Evolutionary conservation across 768 basidiomycete genomes (phyloP), one percentile per base, ranked within the genome.

Genomic region (Pholiota molesta): DNA sequence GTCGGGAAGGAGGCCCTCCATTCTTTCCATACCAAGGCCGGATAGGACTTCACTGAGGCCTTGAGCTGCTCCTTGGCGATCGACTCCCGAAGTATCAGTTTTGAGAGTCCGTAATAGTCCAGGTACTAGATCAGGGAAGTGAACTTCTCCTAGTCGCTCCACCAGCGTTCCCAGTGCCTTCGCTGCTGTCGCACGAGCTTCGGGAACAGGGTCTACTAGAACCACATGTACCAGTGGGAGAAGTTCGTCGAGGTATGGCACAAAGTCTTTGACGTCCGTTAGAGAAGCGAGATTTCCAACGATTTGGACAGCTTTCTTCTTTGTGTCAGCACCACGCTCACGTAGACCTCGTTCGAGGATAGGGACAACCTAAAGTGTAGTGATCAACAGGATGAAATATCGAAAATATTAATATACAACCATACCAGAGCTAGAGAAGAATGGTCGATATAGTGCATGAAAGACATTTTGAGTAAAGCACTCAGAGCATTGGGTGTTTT

Each of bases 381-480:
- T 40, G 19, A 16, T 31, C 55, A 59, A n/a, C 16, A 31, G 11
- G 14, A 28, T 19, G 1, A 39, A 57, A 17, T 6, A n/a, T n/a
- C n/a, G n/a, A 23, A 2, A 14, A 28, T 8, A 28, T 19, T 42
- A 23, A 75, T 23, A 49, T 5, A 28, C 35, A 51, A 16, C 39
- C 89, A 67, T 61, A 95, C 93, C 69, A 99, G 75, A 17, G 97
- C 97, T 8, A 99, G 79, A 3, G 97, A 98, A 1, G 97, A 96
- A 59, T 97, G 92, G 66, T 99, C 97, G 65, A 99, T 96, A 70
- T 97, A 98, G 72, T 99, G 97, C 78, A 94, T 91, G 78, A 99
- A 99, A 4, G 95, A 94, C 13, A 93, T 98, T 74, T 94, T 94
- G 61, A 99, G 81, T 54, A 99, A 80, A 0, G 91, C 84, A n/a